These are phyloP conservation scores for Salix udensis DNA, from an alignment of 345 rosid species.

Conservation along the genomic window DNA sequence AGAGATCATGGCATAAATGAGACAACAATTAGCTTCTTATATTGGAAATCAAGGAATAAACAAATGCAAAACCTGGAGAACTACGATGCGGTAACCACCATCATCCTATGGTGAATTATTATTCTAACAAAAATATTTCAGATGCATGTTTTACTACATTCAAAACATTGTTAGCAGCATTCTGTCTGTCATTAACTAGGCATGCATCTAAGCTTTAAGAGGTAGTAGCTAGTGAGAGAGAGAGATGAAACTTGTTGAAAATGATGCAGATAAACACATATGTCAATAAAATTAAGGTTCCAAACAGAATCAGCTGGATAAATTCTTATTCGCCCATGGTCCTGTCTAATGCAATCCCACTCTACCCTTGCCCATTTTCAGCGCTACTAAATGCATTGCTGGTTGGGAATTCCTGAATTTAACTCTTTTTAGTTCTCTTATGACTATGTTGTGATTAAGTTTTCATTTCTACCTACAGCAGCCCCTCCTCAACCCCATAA, in stretches of 20 bases:
- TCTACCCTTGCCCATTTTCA: background rate
- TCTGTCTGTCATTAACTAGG: background rate
- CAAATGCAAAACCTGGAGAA: background rate
- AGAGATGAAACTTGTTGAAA: background rate
- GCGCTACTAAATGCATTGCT: background rate
- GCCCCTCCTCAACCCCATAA: background rate
- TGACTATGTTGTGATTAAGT: background rate
- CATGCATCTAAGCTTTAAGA: background rate
- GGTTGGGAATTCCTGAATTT: background rate
- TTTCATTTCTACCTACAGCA: background rate
- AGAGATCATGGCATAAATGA: background rate
- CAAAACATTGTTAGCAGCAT: background rate
- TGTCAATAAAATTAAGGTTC: background rate
- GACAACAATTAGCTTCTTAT: background rate
- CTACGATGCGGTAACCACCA: background rate
- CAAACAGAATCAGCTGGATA: background rate
- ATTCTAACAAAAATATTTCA: background rate
- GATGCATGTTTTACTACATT: background rate
- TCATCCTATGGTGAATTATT: background rate
- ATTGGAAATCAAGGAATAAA: background rate
- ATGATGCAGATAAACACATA: background rate
- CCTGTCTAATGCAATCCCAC: background rate
- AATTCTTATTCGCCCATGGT: background rate
- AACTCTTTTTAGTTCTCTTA: background rate
- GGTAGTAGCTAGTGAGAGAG: background rate